Base-by-base conservation (phyloP, 2,329 filamentous ascomycete species). In the Plenodomus tracheiphilus region DNA sequence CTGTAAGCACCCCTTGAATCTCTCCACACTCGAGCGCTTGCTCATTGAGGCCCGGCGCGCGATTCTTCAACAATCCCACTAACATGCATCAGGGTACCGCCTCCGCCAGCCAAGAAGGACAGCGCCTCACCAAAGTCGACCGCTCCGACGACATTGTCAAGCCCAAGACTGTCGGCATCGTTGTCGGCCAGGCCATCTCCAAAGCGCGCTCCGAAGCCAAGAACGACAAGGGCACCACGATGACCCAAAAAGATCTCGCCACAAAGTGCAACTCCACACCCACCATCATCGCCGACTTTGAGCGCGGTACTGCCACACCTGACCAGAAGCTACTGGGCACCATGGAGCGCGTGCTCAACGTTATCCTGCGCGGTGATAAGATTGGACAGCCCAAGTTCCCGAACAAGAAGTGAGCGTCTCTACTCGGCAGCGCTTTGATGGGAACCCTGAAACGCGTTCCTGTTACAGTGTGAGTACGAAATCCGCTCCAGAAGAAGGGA, bases 61-160 rank as follows among this genome's bases (percentile, higher is more conserved):
- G n/a, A n/a, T n/a, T n/a, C 37, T 20, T 17, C n/a, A 18, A 32
- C 19, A 42, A 32, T 13, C 34, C n/a, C 47, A 43, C 54, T 60
- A 40, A 62, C 28, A 32, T 44, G 39, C 34, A 16, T n/a, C 38
- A 65, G 62, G 56, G 51, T 22, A 78, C 77, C 53, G 81, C 71
- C 45, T 51, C 53, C 40, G 77, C 77, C 52, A 80, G 69, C 46
- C 41, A 44, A 25, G 93, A 97, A 77, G 94, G 94, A 64, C 94
- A 99, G 79, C 92, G 90, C 72, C 82, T 97, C 59, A 97, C 94
- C 62, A 97, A 97, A 81, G 92, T 99, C 75, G 94, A 97, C 81
- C 92, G 93, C 63, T 87, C 86, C 72, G 92, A 97, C 80, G 94
- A 97, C 73, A 96, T 97, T 77, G 87, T 97, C 77, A 96, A 96